Conservation (phyloP, 179 eudicot genomes). For the Actinidia chinensis region DNA sequence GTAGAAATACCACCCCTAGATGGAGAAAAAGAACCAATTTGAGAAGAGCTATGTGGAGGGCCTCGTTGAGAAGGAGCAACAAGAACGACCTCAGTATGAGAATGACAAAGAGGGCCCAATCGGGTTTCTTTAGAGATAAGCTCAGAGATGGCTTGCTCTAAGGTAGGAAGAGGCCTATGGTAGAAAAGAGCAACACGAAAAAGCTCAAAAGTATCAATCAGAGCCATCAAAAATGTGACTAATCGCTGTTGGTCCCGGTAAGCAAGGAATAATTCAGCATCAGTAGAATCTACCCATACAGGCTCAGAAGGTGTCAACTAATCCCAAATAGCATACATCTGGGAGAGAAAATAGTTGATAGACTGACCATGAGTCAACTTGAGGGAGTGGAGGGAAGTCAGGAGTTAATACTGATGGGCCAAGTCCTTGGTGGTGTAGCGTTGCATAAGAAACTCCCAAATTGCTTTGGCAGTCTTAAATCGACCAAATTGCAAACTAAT, state of each 20-base stretch:
- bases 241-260: neutral
- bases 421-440: too few species aligned
- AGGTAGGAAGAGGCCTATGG: neutral
- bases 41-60: neutral
- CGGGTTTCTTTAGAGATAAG: slow-evolving; percentile 3
- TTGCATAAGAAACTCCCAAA: too few species aligned
- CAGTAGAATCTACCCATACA: neutral
- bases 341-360: neutral
- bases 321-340: neutral
- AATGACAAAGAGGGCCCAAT: neutral
- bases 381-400: neutral
- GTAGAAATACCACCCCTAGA: too few species aligned
- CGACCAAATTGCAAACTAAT: too few species aligned
- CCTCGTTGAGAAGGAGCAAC: neutral
- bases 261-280: neutral
- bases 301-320: neutral
- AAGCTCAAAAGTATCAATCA: neutral
- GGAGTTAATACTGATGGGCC: neutral
- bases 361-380: neutral
- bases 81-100: neutral
- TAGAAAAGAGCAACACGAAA: neutral
- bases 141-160: neutral
- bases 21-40: too few species aligned
- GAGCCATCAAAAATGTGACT: neutral
- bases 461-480: too few species aligned